Evolutionary conservation across 2,329 filamentous ascomycete species (phyloP), one percentile per base, ranked within the genome.

Genomic region (Aspergillus sp.): DNA sequence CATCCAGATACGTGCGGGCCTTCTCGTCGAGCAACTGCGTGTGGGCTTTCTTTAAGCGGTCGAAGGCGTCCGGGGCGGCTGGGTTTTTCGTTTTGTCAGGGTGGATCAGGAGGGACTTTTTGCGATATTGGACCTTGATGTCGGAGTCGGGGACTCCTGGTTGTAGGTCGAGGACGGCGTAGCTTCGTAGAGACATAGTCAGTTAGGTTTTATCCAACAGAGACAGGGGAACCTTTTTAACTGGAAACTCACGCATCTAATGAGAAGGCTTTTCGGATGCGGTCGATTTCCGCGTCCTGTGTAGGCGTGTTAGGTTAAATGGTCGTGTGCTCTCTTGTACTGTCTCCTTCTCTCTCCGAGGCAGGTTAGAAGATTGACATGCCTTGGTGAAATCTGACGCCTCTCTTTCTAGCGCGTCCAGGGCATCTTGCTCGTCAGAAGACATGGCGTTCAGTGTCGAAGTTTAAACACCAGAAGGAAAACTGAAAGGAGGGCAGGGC

Each of bases 21-120:
- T 97, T 97, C 81, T 98, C 94, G 76, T 99, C 95, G 81, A 96
- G 89, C 4, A 99, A 85, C 69, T 91, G 87, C 2, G 88, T 90
- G 73, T 98, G 92, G 0, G 95, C 95, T 78, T 98, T 97, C 72
- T 96, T 96, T 29, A 99, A 85, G 10, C 94, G 88, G 78, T 99
- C 95, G 73, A 99, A 99, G 65, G 95, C 95, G 70, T 98, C 95
- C 3, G 95, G 94, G 0, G 95, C 95, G 52, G 83, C 85, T 0
- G 92, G 89, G 73, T 99, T 98, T 71, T 88, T 88, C 58, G 95
- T 97, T 78, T 99, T 99, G 82, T 99, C 95, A 6, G 95, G 95
- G 81, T 99, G 95, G 81, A 99, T 98, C 52, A 99, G 87, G 58
- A 99, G 88, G n/a, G 95, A 99, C 78, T 97, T 98, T 71, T 92